Conservation (phyloP, 106 monocot genomes). For the Ottelia alismoides region DNA sequence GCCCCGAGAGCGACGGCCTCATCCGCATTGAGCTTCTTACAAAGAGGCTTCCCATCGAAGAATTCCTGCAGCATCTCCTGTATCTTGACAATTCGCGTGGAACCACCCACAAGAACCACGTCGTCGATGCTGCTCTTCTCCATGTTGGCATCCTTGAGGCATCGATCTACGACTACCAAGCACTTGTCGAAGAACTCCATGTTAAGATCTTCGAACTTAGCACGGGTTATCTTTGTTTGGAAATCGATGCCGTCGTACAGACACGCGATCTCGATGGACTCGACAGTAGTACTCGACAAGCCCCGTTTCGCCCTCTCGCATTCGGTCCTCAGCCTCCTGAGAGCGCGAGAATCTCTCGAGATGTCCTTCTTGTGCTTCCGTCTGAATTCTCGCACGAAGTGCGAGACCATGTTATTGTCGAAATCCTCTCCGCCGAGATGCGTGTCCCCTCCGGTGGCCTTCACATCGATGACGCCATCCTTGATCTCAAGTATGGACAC, state of each 20-base stretch:
- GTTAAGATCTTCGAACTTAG: no score
- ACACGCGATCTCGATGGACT: constrained; percentile 9
- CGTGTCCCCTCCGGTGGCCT: constrained; percentile 13
- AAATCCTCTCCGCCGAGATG: no score
- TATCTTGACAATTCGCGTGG: constrained; percentile 20
- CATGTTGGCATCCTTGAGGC: no score
- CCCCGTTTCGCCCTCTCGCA: constrained; percentile 13
- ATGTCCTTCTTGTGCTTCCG: constrained; percentile 15
- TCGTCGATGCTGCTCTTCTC: no score
- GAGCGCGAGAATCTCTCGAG: constrained; percentile 3
- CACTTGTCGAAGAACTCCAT: constrained; percentile 42
- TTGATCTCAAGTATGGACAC: no score
- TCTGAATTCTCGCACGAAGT: constrained; percentile 7
- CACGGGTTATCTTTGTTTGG: constrained; percentile 9
- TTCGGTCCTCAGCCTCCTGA: constrained; percentile 7
- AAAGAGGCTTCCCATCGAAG: constrained; percentile 33
- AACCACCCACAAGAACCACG: constrained; percentile 26
- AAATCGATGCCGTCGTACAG: constrained; percentile 12
- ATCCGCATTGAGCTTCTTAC: constrained; percentile 9
- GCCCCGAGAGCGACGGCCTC: constrained; percentile 9
- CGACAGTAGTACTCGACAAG: constrained; percentile 4
- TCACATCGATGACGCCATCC: constrained; percentile 10
- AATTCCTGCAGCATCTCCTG: no score
- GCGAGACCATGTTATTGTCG: constrained; percentile 6
- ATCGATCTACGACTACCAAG: constrained; percentile 7